These are phyloP conservation scores for Testicularia cyperi DNA, from an alignment of 1,284 basidiomycete genomes.

Conservation along the genomic window DNA sequence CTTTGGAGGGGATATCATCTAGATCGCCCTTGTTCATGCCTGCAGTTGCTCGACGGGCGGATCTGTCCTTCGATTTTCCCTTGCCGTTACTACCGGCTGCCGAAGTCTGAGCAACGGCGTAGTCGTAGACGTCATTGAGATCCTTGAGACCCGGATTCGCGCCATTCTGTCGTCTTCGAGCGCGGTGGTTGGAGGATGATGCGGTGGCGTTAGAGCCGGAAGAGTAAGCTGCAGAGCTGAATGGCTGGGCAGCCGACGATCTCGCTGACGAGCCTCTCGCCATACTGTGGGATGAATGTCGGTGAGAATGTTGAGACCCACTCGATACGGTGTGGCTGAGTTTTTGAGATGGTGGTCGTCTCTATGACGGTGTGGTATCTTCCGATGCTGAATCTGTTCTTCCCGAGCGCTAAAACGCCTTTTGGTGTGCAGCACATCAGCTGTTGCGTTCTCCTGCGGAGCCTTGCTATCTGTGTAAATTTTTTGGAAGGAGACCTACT, in stretches of 20 bases:
- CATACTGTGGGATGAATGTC: no score
- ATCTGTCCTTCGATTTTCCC: slow-evolving; percentile 4
- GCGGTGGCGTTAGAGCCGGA: not conserved
- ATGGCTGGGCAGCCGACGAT: not conserved
- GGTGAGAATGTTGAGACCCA: no score
- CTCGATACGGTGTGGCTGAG: no score
- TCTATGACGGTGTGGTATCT: no score
- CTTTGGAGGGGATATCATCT: slow-evolving; percentile 51
- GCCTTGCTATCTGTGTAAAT: no score
- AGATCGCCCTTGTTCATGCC: slow-evolving; percentile 60
- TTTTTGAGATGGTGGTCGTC: no score
- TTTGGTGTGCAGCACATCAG: no score
- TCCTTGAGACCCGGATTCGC: slow-evolving; percentile 4
- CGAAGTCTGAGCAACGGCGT: slow-evolving; percentile 1
- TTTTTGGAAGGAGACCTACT: no score
- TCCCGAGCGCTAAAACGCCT: no score
- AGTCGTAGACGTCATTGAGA: slow-evolving; percentile 32
- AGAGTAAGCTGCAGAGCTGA: not conserved
- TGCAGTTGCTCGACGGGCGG: slow-evolving; percentile 15
- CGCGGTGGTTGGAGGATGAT: not conserved
- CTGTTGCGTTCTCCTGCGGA: no score
- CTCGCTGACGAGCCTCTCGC: slow-evolving; percentile 1
- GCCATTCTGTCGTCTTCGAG: not conserved
- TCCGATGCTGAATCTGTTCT: no score
- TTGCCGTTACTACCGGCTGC: slow-evolving; percentile 5